A percentile compares a stretch with the other conserved stretches of the same genome.
phyloP scores from a whole-genome alignment of 2,329 filamentous ascomycete genomes.

The Hymenoscyphus fraxineus region DNA sequence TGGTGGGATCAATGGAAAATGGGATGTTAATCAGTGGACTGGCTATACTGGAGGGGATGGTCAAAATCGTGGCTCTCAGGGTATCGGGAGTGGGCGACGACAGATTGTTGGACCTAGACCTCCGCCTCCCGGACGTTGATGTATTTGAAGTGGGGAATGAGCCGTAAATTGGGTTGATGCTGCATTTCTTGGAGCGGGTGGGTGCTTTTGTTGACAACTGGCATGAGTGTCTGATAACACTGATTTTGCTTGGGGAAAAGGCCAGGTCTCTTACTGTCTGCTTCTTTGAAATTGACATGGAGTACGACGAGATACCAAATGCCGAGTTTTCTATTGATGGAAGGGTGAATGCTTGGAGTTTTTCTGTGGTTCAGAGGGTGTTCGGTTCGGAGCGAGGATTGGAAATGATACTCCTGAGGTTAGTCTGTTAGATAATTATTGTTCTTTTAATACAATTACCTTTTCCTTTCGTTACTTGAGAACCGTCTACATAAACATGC shows the following conservation, averaged over 20 bases:
- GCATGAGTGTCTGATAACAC: not conserved
- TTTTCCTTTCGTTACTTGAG: not conserved
- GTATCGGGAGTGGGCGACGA: slow-evolving; percentile 66
- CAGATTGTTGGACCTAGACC: slow-evolving; percentile 78
- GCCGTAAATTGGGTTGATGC: not conserved
- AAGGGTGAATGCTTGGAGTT: not conserved
- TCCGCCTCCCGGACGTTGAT: slow-evolving; percentile 35
- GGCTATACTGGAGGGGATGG: slow-evolving; percentile 73
- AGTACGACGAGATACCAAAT: not conserved
- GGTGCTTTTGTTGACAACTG: not conserved
- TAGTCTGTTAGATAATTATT: not conserved
- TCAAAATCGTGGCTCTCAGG: slow-evolving; percentile 63
- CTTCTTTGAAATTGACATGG: not conserved
- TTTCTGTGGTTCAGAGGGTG: not conserved
- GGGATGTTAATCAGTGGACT: slow-evolving; percentile 57
- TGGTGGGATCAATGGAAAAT: slow-evolving; percentile 63
- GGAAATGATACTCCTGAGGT: not conserved
- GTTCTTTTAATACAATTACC: not conserved
- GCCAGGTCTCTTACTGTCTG: not conserved
- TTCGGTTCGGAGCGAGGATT: not conserved
- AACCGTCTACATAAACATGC: not conserved
- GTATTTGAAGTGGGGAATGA: not conserved
- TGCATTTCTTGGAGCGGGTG: slow-evolving; percentile 4
- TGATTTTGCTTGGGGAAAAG: not conserved
- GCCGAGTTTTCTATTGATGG: not conserved